Percentiles rank a stretch among this genome's conserved stretches.
Conservation (phyloP, 1,284 basidiomycete genomes). For the Afroboletus lepidellus region DNA sequence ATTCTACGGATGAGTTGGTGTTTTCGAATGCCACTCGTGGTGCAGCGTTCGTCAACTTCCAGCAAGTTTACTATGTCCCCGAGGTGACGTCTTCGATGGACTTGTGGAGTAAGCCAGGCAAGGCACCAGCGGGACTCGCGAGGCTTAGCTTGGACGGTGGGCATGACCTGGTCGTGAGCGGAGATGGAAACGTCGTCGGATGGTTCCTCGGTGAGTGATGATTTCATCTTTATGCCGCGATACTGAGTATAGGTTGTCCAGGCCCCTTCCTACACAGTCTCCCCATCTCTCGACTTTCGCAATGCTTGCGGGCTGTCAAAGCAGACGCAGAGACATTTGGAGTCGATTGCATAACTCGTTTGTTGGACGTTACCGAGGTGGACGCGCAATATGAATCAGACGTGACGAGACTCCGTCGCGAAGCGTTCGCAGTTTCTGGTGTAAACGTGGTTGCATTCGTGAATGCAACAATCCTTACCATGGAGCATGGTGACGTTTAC, state of each 20-base stretch:
- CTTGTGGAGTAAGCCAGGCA: slow-evolving; percentile 68
- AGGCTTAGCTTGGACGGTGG: slow-evolving; percentile 69
- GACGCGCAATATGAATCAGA: slow-evolving; percentile 59
- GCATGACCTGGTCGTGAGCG: slow-evolving; percentile 61
- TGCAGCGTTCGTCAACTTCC: slow-evolving; percentile 65
- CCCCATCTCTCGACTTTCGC: slow-evolving; percentile 49
- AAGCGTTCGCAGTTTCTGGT: slow-evolving; percentile 39
- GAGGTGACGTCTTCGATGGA: slow-evolving; percentile 40
- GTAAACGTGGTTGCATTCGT: slow-evolving; percentile 53
- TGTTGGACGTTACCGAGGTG: slow-evolving; percentile 56
- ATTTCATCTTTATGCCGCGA: background rate
- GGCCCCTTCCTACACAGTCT: slow-evolving; percentile 66
- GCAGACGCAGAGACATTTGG: slow-evolving; percentile 55
- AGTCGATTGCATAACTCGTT: slow-evolving; percentile 52
- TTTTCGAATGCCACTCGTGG: slow-evolving; percentile 38
- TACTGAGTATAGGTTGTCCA: slow-evolving; percentile 26
- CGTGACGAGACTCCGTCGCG: slow-evolving; percentile 52
- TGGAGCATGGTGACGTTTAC: slow-evolving; percentile 42
- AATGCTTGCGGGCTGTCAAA: slow-evolving; percentile 48
- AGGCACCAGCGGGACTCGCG: slow-evolving; percentile 56
- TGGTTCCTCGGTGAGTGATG: slow-evolving; percentile 63
- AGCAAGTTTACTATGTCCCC: slow-evolving; percentile 57
- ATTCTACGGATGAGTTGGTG: slow-evolving; percentile 54
- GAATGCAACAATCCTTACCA: slow-evolving; percentile 67
- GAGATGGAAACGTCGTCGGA: slow-evolving; percentile 61